Conservation (phyloP, 1,139 yeast species). For the Suhomyces wounanorum region DNA sequence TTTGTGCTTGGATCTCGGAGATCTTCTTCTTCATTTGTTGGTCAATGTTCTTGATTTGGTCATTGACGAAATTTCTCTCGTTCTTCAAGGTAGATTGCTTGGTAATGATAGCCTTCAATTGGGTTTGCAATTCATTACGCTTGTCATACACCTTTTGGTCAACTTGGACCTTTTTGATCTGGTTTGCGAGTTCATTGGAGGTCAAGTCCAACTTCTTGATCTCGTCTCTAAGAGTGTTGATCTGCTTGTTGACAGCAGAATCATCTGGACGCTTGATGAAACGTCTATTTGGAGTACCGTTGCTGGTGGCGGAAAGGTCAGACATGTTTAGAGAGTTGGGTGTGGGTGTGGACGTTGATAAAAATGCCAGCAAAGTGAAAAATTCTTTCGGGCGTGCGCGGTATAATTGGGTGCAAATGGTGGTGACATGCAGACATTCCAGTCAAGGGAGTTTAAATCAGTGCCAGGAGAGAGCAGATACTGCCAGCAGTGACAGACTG, state of each 20-base stretch:
- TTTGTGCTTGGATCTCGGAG: slow-evolving; percentile 69
- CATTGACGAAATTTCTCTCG: slow-evolving; percentile 67
- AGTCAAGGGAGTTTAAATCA: background rate
- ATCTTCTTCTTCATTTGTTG: slow-evolving; percentile 73
- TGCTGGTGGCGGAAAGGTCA: slow-evolving; percentile 19
- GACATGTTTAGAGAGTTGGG: slow-evolving; percentile 2
- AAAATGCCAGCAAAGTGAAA: slow-evolving; percentile 16
- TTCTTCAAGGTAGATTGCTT: slow-evolving; percentile 73
- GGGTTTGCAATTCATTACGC: slow-evolving; percentile 64
- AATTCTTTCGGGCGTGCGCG: slow-evolving; percentile 15
- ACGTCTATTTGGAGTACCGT: slow-evolving; percentile 34
- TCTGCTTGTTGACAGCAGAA: slow-evolving; percentile 57
- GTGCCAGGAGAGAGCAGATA: background rate
- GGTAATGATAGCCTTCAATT: slow-evolving; percentile 62
- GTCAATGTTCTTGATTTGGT: slow-evolving; percentile 74
- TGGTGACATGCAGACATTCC: background rate
- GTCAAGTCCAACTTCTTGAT: slow-evolving; percentile 67
- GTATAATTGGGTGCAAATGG: slow-evolving; percentile 6
- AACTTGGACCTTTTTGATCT: slow-evolving; percentile 46
- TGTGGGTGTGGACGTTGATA: slow-evolving; percentile 4
- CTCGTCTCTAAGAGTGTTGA: slow-evolving; percentile 63
- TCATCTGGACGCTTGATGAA: slow-evolving; percentile 79
- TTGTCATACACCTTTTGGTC: slow-evolving; percentile 50
- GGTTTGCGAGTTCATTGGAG: slow-evolving; percentile 42
- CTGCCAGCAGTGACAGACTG: background rate